Conservation (phyloP, 2,329 filamentous ascomycete species). For the Pestalotiopsis sp. region DNA sequence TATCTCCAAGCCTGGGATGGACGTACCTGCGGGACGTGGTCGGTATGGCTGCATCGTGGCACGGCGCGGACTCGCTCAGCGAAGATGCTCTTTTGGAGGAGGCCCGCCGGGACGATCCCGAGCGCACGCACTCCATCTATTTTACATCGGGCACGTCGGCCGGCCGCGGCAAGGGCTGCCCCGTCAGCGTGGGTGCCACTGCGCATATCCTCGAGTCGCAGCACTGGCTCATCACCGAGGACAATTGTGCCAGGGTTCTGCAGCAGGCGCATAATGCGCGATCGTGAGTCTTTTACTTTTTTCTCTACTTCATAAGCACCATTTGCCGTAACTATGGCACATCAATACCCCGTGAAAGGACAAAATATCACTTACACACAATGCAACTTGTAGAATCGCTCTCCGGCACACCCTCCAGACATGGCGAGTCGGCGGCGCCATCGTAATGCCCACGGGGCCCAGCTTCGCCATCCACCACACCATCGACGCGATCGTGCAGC, state of each 20-base stretch:
- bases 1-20: background rate
- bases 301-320: background rate
- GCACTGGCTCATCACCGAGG: slow-evolving; percentile 14
- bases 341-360: no score
- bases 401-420: slow-evolving; percentile 18
- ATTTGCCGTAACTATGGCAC: no score
- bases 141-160: slow-evolving; percentile 19
- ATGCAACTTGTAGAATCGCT: slow-evolving; percentile 6
- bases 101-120: slow-evolving; percentile 4
- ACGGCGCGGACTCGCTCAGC: background rate
- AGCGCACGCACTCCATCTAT: slow-evolving; percentile 15
- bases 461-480: slow-evolving; percentile 10
- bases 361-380: background rate
- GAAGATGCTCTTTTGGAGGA: background rate
- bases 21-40: background rate
- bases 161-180: slow-evolving; percentile 16
- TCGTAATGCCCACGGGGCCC: slow-evolving; percentile 15
- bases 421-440: slow-evolving; percentile 14
- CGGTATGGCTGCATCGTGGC: background rate
- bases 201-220: slow-evolving; percentile 17
- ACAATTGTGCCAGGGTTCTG: slow-evolving; percentile 1
- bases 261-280: slow-evolving; percentile 18
- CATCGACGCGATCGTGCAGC: slow-evolving; percentile 13
- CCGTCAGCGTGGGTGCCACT: slow-evolving; percentile 12
- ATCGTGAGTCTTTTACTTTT: background rate